Evolutionary conservation across 2,329 filamentous ascomycete genomes (phyloP).

Genomic region (Talaromyces verruculosus): DNA sequence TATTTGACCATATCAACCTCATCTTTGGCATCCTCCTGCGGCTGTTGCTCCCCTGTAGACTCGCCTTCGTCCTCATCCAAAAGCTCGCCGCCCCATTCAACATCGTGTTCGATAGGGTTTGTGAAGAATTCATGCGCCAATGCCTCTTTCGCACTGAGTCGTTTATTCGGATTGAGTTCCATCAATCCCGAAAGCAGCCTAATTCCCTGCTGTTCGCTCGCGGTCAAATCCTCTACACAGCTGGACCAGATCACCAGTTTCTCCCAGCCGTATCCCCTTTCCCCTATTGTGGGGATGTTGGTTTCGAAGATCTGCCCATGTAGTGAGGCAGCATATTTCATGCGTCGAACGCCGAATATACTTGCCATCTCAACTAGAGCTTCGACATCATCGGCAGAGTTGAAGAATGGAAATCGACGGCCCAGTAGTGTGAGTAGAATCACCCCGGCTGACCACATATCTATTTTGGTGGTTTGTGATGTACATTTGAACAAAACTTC

Average conservation of each 20-base stretch:
- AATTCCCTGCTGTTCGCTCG: conserved; percentile 49
- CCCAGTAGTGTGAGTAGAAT: conserved; percentile 93
- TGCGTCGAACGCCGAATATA: conserved; percentile 82
- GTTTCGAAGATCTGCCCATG: conserved; percentile 93
- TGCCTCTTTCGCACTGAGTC: conserved; percentile 46
- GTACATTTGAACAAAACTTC: conserved; percentile 98
- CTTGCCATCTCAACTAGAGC: conserved; percentile 96
- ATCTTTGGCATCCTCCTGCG: conserved; percentile 35
- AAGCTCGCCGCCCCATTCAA: conserved; percentile 42
- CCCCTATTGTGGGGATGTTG: conserved; percentile 84
- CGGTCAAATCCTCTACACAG: conserved; percentile 63
- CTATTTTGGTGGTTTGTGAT: conserved; percentile 87
- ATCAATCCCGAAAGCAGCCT: conserved; percentile 44
- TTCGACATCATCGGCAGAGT: conserved; percentile 96
- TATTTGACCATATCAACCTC: conserved; percentile 39
- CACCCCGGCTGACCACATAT: conserved; percentile 97
- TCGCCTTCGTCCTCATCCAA: conserved; percentile 35
- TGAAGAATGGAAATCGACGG: conserved; percentile 95
- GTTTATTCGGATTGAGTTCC: conserved; percentile 46
- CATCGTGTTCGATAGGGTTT: conserved; percentile 41
- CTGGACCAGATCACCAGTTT: conserved; percentile 97
- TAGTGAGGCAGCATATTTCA: conserved; percentile 77
- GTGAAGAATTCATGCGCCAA: conserved; percentile 49
- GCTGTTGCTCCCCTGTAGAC: conserved; percentile 30
- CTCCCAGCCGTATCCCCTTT: conserved; percentile 80